These are phyloP conservation scores for Adansonia rubrostipa DNA, from an alignment of 441 rosid species.

Conservation along the genomic window DNA sequence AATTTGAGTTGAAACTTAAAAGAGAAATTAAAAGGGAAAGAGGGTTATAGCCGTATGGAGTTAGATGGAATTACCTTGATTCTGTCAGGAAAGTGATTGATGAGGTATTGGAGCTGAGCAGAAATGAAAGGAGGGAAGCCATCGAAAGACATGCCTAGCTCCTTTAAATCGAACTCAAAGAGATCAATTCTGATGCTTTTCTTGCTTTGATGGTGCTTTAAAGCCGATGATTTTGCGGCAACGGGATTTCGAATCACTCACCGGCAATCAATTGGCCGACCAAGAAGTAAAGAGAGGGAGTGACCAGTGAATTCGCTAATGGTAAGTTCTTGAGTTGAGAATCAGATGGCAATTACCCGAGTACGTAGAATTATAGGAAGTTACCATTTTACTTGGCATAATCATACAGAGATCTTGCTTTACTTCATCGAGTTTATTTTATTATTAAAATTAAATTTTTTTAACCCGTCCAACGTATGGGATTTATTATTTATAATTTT, in stretches of 20 bases:
- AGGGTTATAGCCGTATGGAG: not conserved
- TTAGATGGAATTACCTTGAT: slow-evolving; percentile 55
- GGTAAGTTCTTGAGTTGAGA: not conserved
- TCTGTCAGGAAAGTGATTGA: slow-evolving; percentile 58
- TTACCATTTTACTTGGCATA: too few relatives aligned
- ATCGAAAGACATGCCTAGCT: slow-evolving; percentile 56
- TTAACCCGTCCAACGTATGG: too few relatives aligned
- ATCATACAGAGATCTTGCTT: too few relatives aligned
- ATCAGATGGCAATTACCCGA: not conserved
- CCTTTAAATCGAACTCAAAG: not conserved
- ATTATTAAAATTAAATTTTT: too few relatives aligned
- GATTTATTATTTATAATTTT: too few relatives aligned
- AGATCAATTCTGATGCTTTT: not conserved
- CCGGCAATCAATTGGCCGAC: not conserved
- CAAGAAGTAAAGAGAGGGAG: not conserved
- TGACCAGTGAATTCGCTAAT: not conserved
- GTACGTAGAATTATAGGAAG: too few relatives aligned
- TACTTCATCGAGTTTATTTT: too few relatives aligned
- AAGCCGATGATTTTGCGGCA: slow-evolving; percentile 6
- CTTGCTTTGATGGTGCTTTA: not conserved
- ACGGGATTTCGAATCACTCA: not conserved
- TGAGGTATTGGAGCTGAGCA: slow-evolving; percentile 81
- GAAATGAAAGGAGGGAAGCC: slow-evolving; percentile 72
- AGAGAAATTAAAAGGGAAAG: slow-evolving; percentile 34
- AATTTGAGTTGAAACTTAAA: not conserved